Conservation (phyloP, 306 rosid species). For the Rosa chinensis region DNA sequence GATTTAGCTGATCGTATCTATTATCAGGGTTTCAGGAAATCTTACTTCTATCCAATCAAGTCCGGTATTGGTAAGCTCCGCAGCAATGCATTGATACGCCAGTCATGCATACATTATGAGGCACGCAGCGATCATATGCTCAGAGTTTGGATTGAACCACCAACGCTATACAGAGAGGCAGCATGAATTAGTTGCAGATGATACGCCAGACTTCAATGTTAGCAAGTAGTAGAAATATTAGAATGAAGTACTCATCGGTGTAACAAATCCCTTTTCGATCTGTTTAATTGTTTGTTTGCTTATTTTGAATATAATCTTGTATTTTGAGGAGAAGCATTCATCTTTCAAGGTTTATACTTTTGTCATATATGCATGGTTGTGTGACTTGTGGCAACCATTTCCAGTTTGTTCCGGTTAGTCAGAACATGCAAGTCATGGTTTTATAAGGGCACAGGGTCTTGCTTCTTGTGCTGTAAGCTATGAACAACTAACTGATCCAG, state of each 20-base stretch:
- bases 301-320: background rate
- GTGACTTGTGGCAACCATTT: background rate
- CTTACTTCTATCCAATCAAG: conserved; percentile 1
- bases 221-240: background rate
- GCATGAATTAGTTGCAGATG: too few relatives aligned
- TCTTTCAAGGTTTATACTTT: background rate
- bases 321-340: background rate
- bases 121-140: background rate
- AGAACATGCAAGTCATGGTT: background rate
- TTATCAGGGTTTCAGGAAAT: background rate
- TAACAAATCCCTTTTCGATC: background rate
- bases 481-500: background rate
- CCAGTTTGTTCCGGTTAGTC: background rate
- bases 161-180: background rate
- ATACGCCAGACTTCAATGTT: background rate
- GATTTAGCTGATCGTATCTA: conserved; percentile 8
- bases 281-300: background rate
- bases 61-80: background rate
- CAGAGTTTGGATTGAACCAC: conserved; percentile 13
- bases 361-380: background rate
- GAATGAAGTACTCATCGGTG: background rate
- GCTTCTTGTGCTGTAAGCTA: background rate
- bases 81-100: background rate
- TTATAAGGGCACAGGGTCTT: background rate
- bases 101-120: background rate